Evolutionary conservation across 2,329 filamentous ascomycete species (phyloP).

Genomic region (Colletotrichum siamense): DNA sequence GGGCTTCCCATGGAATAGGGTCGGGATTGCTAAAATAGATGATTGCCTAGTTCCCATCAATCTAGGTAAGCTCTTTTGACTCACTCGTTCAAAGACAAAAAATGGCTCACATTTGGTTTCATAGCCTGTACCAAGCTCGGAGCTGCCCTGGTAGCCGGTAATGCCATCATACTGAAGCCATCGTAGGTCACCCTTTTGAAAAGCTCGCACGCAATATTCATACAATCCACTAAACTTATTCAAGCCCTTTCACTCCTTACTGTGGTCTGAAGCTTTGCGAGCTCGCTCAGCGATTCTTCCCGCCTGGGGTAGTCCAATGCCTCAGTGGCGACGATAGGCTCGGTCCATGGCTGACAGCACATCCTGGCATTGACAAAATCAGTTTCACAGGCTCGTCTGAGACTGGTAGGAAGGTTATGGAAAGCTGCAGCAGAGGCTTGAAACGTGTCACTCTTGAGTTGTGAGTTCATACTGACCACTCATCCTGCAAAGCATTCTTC

Average conservation of each 20-base stretch:
- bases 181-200: background rate
- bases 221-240: background rate
- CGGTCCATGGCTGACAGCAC: background rate
- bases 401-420: background rate
- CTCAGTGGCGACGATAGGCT: background rate
- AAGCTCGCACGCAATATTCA: accelerated
- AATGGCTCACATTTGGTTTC: background rate
- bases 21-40: background rate
- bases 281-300: background rate
- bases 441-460: background rate
- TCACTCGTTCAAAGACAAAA: background rate
- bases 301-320: background rate
- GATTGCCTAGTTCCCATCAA: background rate
- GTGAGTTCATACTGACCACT: background rate
- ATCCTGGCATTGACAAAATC: background rate
- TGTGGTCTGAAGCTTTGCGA: background rate
- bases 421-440: background rate
- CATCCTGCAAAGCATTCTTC: background rate
- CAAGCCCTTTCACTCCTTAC: background rate
- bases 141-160: background rate
- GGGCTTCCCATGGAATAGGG: background rate
- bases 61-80: background rate
- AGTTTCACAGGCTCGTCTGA: background rate
- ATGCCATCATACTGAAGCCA: background rate
- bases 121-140: background rate